Conservation (phyloP, 2,329 filamentous ascomycete species). For the Exophiala viscosa region DNA sequence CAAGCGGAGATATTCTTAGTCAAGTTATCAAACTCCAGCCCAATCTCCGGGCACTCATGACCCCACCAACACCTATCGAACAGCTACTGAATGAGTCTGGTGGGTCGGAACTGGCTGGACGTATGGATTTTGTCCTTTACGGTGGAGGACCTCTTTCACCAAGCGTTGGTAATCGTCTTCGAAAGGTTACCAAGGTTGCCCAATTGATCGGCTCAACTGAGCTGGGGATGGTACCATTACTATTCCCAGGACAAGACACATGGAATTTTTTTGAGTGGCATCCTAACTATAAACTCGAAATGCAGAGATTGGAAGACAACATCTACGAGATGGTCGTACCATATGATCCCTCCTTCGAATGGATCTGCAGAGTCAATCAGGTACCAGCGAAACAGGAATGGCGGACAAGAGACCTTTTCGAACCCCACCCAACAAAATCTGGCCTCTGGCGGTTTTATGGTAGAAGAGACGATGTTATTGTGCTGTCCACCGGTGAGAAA, state of each 20-base stretch:
- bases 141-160: slow-evolving; percentile 22
- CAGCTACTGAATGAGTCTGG: no score
- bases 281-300: no score
- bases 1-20: no score
- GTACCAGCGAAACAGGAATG: slow-evolving; percentile 1
- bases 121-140: slow-evolving; percentile 6
- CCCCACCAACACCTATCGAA: no score
- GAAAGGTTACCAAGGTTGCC: slow-evolving; percentile 13
- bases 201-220: neutral
- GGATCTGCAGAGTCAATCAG: no score
- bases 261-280: slow-evolving; percentile 33
- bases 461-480: slow-evolving; percentile 45
- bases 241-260: slow-evolving; percentile 32
- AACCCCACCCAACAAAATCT: slow-evolving; percentile 3
- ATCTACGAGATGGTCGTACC: no score
- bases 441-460: slow-evolving; percentile 42
- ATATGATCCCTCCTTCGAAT: no score
- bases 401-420: slow-evolving; percentile 7
- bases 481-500: slow-evolving; percentile 50
- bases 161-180: slow-evolving; percentile 18
- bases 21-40: no score
- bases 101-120: no score
- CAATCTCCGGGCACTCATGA: no score
- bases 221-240: slow-evolving; percentile 21
- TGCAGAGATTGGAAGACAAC: no score